These are phyloP conservation scores for Globisporangium nunn DNA, from an alignment of 352 stramenopile genomes.

Conservation along the genomic window DNA sequence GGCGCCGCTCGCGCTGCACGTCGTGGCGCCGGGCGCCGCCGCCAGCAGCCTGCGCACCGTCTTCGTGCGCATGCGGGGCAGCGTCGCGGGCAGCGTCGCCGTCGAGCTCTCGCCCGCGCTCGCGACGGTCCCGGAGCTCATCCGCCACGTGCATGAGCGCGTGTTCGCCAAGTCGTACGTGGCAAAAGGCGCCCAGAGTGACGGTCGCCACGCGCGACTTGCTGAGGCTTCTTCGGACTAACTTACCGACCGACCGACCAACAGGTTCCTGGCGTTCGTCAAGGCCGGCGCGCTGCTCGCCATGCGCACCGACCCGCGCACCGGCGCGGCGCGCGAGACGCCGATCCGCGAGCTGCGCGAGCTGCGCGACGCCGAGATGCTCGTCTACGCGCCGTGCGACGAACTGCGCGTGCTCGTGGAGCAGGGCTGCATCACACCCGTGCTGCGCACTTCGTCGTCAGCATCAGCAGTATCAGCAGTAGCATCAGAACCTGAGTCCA, in stretches of 20 bases:
- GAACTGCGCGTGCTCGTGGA: slow-evolving; percentile 66
- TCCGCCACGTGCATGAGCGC: slow-evolving; percentile 62
- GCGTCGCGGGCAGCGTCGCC: slow-evolving; percentile 47
- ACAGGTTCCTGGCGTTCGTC: slow-evolving; percentile 36
- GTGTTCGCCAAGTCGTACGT: slow-evolving; percentile 67
- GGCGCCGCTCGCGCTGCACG: slow-evolving; percentile 35
- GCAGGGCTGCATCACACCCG: slow-evolving; percentile 60
- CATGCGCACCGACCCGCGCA: slow-evolving; percentile 22
- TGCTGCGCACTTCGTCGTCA: background rate
- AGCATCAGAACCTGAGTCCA: slow-evolving; percentile 1
- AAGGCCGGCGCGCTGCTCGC: slow-evolving; percentile 32
- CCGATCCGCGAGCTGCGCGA: slow-evolving; percentile 34
- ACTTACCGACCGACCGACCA: too few species aligned
- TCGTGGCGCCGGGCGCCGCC: slow-evolving; percentile 16
- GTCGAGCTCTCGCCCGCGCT: slow-evolving; percentile 38
- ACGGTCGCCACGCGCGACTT: background rate
- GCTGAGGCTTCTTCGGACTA: too few species aligned
- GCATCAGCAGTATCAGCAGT: too few species aligned
- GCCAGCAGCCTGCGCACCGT: slow-evolving; percentile 19
- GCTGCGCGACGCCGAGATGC: slow-evolving; percentile 43
- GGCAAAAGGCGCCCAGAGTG: background rate
- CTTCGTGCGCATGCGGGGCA: slow-evolving; percentile 61
- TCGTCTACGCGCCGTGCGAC: slow-evolving; percentile 69
- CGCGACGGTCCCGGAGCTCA: slow-evolving; percentile 33
- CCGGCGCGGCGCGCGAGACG: slow-evolving; percentile 25